Percentiles rank a stretch among this genome's conserved stretches.
Evolutionary conservation across 1,139 yeast genomes (phyloP).

Genomic region (Protomyces arabidopsidicola): DNA sequence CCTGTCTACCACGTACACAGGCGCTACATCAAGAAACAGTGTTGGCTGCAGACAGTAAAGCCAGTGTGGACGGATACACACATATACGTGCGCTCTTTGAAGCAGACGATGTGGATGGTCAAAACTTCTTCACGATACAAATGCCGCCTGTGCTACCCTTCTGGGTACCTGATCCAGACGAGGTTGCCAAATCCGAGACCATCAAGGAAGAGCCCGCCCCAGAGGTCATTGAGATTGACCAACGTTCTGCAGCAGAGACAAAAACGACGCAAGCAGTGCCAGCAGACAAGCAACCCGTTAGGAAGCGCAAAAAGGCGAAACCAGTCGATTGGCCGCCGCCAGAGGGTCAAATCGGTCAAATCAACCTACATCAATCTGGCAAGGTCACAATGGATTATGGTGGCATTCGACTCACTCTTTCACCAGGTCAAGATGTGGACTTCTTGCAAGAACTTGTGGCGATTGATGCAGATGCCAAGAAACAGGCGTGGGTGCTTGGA

Average conservation of each 20-base stretch:
- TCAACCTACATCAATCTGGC: slow-evolving; percentile 78
- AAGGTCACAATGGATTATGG: slow-evolving; percentile 71
- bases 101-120: slow-evolving; percentile 40
- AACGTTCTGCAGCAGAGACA: background rate
- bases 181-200: slow-evolving; percentile 28
- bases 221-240: slow-evolving; percentile 11
- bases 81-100: slow-evolving; percentile 30
- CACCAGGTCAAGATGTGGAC: slow-evolving; percentile 67
- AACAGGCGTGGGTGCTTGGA: slow-evolving; percentile 56
- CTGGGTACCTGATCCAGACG: slow-evolving; percentile 31
- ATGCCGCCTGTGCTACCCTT: slow-evolving; percentile 69
- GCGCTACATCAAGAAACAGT: background rate
- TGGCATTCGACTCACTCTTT: slow-evolving; percentile 60
- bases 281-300: slow-evolving; percentile 1
- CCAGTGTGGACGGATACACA: background rate
- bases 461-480: slow-evolving; percentile 50
- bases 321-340: slow-evolving; percentile 34
- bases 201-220: slow-evolving; percentile 5
- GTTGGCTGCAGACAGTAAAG: background rate
- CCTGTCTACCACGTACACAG: background rate
- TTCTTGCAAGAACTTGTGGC: slow-evolving; percentile 71
- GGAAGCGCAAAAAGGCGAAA: slow-evolving; percentile 20
- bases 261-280: background rate
- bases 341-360: slow-evolving; percentile 62
- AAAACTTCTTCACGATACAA: slow-evolving; percentile 57